Evolutionary conservation across 2,329 filamentous ascomycete species (phyloP), one percentile per base, ranked within the genome.

Genomic region (Ramularia collo-cygni): DNA sequence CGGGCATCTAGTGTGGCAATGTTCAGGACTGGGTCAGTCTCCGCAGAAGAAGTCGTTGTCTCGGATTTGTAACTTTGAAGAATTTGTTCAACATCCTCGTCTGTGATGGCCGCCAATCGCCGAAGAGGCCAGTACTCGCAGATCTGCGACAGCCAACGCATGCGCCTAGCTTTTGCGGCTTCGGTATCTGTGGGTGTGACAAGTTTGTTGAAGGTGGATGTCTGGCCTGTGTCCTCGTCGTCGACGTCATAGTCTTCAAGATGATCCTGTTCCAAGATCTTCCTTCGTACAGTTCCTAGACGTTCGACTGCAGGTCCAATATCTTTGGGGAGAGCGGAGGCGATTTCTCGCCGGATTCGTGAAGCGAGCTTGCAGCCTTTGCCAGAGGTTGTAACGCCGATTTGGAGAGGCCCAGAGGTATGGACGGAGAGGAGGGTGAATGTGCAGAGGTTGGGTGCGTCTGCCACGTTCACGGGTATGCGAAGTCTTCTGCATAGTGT

Each of bases 101-200:
- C 86, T 3, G 76, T 82, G 48, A 96, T 82, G 28, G 75, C 72
- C 6, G 88, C 87, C 1, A 98, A 75, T 13, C 85, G 78, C 48
- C 80, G 81, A 17, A 98, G 72, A 1, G 92, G 89, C 92, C 92
- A 98, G 66, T 98, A 98, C 68, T 98, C 92, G 72, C 92, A 98
- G 37, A 98, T 87, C 61, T 98, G 92, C 14, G 84, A 79, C 1
- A 98, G 71, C 92, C 92, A 98, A 42, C 92, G 77, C 71, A 94
- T 89, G 37, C 92, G 76, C 44, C 90, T 74, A 15, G 77, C 88
- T 59, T 87, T 87, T 12, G 79, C 77, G 3, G 81, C 81, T 44
- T 84, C 81, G 1, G 76, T 66, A 55, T 92, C 86, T 31, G 81
- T 78, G 33, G 85, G 81, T 0, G 74, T 77, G 5, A 96, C 75